Conservation (phyloP, 2,329 filamentous ascomycete genomes). For the Apiospora pterosperma region DNA sequence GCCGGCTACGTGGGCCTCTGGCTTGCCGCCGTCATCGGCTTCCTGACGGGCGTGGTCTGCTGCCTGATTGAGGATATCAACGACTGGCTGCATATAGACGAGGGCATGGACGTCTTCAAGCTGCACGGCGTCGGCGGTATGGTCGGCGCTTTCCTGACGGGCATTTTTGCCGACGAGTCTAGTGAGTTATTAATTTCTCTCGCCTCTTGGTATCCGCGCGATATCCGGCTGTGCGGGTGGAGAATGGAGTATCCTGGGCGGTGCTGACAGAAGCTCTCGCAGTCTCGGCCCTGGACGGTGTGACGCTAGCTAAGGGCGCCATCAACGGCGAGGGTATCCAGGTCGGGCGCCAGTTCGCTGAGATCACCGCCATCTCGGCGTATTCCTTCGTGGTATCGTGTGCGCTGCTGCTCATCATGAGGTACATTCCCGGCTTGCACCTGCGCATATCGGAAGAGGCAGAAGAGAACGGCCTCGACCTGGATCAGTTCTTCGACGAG, state of each 20-base stretch:
- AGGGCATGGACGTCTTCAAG: slow-evolving; percentile 57
- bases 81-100: slow-evolving; percentile 38
- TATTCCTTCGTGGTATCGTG: slow-evolving; percentile 54
- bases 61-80: slow-evolving; percentile 7
- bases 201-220: slow-evolving; percentile 15
- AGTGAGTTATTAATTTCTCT: slow-evolving; percentile 10
- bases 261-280: slow-evolving; percentile 12
- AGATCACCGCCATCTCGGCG: slow-evolving; percentile 49
- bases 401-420: slow-evolving; percentile 51
- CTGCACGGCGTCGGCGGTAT: slow-evolving; percentile 58
- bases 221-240: no score
- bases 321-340: slow-evolving; percentile 51
- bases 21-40: slow-evolving; percentile 47
- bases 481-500: slow-evolving; percentile 17
- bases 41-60: slow-evolving; percentile 45
- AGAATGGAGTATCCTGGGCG: background rate
- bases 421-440: slow-evolving; percentile 55
- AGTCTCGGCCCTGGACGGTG: slow-evolving; percentile 51
- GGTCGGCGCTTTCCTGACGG: slow-evolving; percentile 54
- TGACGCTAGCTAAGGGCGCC: slow-evolving; percentile 44
- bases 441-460: slow-evolving; percentile 52
- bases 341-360: slow-evolving; percentile 54
- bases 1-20: slow-evolving; percentile 54
- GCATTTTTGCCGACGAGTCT: slow-evolving; percentile 48
- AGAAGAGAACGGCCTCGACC: slow-evolving; percentile 50